Base-by-base conservation (phyloP, 495 filamentous ascomycete species). In the Daldinia bambusicola region DNA sequence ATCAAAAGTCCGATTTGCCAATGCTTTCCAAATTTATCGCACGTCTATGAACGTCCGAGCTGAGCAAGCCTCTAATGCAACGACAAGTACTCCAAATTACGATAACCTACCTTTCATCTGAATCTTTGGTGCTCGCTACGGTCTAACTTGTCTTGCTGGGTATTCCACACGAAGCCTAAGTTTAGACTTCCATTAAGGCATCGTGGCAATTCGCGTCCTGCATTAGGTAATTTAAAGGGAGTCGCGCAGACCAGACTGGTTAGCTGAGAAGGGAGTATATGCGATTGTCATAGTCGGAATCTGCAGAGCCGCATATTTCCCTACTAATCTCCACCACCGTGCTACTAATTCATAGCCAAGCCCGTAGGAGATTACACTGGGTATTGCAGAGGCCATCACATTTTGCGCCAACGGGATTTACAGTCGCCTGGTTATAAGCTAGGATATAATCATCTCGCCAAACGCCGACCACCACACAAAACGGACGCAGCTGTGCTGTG, bases 1-100 rank as follows among this genome's bases (percentile, higher is more conserved):
- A 45, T 36, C 50, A 45, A 32, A 12, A 9, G 48, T 5, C 37
- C 36, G 36, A 55, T 63, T 41, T 36, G 14, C 50, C n/a, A 55
- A 55, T 34, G 18, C 34, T 55, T 50, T 32, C 30, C 4, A 26
- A 16, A 6, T 16, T 12, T 56, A 34, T 55, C 51, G 18, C 38
- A 43, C 37, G n/a, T 45, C 37, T n/a, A 36, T 55, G 26, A 50
- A 14, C 9, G 30, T 34, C 38, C 41, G 32, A 36, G 45, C n/a
- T 3, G 30, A 36, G 6, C 51, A 64, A 41, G 10, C 43, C 41
- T 36, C 40, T 8, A 31, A 6, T n/a, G 30, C 18, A 57, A 2
- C 6, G 14, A 9, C 18, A 12, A 16, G 48, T 5, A 59, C 41
- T 30, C 34, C 64, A 45, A 32, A 60, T 50, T 16, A 30, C 50